A percentile compares a stretch with the other conserved stretches of the same genome.
phyloP scores from a whole-genome alignment of 495 filamentous ascomycete species.

The Jackrogersella multiformis region DNA sequence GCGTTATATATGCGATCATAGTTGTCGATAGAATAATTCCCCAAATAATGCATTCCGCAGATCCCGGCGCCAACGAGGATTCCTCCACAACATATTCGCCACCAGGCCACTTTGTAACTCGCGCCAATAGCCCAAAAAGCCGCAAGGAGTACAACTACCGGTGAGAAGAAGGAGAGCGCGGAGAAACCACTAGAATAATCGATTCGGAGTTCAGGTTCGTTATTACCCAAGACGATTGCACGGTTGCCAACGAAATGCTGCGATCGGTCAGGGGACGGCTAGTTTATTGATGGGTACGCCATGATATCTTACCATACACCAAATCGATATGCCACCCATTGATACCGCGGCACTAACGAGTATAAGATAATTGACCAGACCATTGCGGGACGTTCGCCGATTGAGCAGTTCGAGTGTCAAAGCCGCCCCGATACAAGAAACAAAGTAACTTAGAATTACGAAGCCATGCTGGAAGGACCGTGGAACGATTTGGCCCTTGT shows the following conservation, averaged over 20 bases:
- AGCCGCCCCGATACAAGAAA: conserved; percentile 78
- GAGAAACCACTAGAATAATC: conserved; percentile 78
- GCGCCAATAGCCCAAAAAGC: conserved; percentile 74
- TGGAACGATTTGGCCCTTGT: conserved; percentile 56
- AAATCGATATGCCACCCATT: conserved; percentile 86
- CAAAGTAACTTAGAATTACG: conserved; percentile 77
- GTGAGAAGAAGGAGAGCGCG: conserved; percentile 80
- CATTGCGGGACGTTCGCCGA: conserved; percentile 71
- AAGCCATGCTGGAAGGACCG: conserved; percentile 68
- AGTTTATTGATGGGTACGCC: background rate
- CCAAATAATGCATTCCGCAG: conserved; percentile 91
- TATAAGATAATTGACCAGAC: conserved; percentile 77
- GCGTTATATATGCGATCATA: conserved; percentile 69
- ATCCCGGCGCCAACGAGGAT: conserved; percentile 75
- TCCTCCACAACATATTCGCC: conserved; percentile 70
- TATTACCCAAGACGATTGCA: conserved; percentile 74
- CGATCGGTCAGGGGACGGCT: conserved; percentile 12
- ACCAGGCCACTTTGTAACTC: conserved; percentile 63
- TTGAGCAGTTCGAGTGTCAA: conserved; percentile 87
- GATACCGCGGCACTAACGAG: conserved; percentile 74
- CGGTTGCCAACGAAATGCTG: conserved; percentile 85
- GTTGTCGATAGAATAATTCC: conserved; percentile 82
- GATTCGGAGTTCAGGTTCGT: conserved; percentile 70
- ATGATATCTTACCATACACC: conserved; percentile 58
- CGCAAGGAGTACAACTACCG: conserved; percentile 73